phyloP scores from a whole-genome alignment of 306 rosid species.

The Vigna trinervia region DNA sequence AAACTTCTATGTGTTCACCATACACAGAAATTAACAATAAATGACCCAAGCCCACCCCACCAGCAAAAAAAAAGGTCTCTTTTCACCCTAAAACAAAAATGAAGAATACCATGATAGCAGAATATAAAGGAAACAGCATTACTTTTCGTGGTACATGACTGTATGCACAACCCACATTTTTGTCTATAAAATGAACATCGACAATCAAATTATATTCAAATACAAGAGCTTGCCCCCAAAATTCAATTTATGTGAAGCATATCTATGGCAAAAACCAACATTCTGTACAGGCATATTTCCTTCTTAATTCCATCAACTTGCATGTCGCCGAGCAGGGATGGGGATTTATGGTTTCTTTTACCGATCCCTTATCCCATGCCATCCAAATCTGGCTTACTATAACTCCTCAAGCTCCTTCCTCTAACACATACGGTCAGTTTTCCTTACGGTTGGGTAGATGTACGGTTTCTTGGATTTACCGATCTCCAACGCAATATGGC shows the following conservation, averaged over 20 bases:
- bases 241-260: conserved; percentile 6
- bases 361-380: no score
- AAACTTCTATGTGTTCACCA: not conserved
- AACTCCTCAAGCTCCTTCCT: no score
- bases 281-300: not conserved
- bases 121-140: not conserved
- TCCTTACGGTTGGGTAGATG: no score
- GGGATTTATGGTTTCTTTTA: no score
- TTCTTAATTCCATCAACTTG: not conserved
- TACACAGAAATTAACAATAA: conserved; percentile 1
- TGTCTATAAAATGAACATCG: not conserved
- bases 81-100: not conserved
- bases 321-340: no score
- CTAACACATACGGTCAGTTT: no score
- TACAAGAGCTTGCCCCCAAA: not conserved
- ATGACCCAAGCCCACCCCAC: not conserved
- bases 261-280: not conserved
- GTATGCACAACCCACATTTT: not conserved
- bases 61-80: not conserved
- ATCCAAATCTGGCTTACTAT: no score
- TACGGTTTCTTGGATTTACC: no score
- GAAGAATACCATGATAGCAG: not conserved
- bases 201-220: not conserved
- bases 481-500: no score
- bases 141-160: not conserved